phyloP scores from a whole-genome alignment of 2,329 filamentous ascomycete genomes.

The Fusarium xylarioides region DNA sequence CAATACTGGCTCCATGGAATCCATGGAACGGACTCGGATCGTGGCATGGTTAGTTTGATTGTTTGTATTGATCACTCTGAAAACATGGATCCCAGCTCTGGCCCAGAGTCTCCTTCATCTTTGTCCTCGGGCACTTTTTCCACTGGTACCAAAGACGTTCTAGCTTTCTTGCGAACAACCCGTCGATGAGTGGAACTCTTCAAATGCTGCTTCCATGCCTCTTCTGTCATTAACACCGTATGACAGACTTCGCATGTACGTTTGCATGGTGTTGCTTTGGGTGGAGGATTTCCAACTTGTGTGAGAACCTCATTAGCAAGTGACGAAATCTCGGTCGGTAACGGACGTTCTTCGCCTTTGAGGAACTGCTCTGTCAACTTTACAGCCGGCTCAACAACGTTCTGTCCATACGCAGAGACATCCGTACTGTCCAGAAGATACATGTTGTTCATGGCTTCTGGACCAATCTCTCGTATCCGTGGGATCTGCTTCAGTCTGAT shows the following conservation, averaged over 20 bases:
- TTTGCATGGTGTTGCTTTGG: slow-evolving; percentile 62
- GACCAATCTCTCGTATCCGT: slow-evolving; percentile 65
- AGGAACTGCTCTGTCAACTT: slow-evolving; percentile 72
- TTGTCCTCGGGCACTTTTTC: slow-evolving; percentile 28
- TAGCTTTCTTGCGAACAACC: slow-evolving; percentile 49
- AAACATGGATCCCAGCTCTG: slow-evolving; percentile 45
- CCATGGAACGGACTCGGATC: neutral
- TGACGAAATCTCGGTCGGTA: slow-evolving; percentile 58
- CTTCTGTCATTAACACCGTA: slow-evolving; percentile 66
- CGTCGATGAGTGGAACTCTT: slow-evolving; percentile 50
- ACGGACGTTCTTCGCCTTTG: slow-evolving; percentile 60
- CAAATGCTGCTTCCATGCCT: slow-evolving; percentile 54
- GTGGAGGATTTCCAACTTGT: slow-evolving; percentile 54
- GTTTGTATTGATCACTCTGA: slow-evolving; percentile 22
- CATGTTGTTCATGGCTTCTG: slow-evolving; percentile 63
- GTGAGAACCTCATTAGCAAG: slow-evolving; percentile 66
- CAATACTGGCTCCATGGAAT: neutral
- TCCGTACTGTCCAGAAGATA: slow-evolving; percentile 87
- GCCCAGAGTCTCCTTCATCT: slow-evolving; percentile 35
- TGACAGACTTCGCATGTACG: slow-evolving; percentile 79
- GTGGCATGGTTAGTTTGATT: neutral
- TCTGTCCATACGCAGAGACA: slow-evolving; percentile 64
- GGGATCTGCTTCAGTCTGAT: slow-evolving; percentile 84
- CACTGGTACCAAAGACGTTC: slow-evolving; percentile 48
- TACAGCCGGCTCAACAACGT: slow-evolving; percentile 73